Percentiles rank a stretch among this genome's conserved stretches.
These are phyloP conservation scores for Musa beccarii DNA, from an alignment of 176 grass and related monocot genomes.

Conservation along the genomic window DNA sequence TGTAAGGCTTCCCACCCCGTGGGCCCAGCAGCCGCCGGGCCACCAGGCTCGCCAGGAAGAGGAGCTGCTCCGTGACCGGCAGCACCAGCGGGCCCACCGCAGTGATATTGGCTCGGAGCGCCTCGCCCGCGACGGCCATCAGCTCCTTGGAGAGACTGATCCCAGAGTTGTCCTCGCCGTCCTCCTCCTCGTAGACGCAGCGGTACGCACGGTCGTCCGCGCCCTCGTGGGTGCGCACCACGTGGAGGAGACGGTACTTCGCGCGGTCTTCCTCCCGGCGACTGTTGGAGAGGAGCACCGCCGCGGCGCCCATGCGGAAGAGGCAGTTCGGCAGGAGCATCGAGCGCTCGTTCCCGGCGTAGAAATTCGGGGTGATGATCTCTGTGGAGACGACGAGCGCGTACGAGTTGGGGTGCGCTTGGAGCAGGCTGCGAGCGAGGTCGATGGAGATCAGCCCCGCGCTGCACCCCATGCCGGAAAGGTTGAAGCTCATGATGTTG, in stretches of 20 bases:
- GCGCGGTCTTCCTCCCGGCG: neutral
- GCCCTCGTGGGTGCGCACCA: slow-evolving; percentile 15
- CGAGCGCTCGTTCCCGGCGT: slow-evolving; percentile 10
- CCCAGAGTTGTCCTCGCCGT: slow-evolving; percentile 1
- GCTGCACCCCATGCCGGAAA: slow-evolving; percentile 62
- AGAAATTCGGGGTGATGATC: slow-evolving; percentile 15
- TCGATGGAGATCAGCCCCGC: slow-evolving; percentile 42
- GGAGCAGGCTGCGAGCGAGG: slow-evolving; percentile 39
- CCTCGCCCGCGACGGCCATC: slow-evolving; percentile 13
- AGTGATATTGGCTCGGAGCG: slow-evolving; percentile 13
- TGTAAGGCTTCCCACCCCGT: slow-evolving; percentile 21
- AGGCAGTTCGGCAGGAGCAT: slow-evolving; percentile 18
- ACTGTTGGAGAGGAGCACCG: slow-evolving; percentile 16
- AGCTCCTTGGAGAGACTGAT: slow-evolving; percentile 15
- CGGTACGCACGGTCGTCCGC: slow-evolving; percentile 9
- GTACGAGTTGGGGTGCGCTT: neutral
- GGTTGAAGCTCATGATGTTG: slow-evolving; percentile 33
- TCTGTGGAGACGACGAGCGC: slow-evolving; percentile 10
- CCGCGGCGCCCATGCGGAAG: slow-evolving; percentile 11
- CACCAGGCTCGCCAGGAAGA: slow-evolving; percentile 7
- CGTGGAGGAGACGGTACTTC: slow-evolving; percentile 7
- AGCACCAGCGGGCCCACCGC: slow-evolving; percentile 8
- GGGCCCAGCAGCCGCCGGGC: neutral
- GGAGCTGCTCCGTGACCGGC: slow-evolving; percentile 14
- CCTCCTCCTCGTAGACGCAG: slow-evolving; percentile 15